Conservation (phyloP, 1,139 yeast genomes). For the Hyphopichia khmerensis region DNA sequence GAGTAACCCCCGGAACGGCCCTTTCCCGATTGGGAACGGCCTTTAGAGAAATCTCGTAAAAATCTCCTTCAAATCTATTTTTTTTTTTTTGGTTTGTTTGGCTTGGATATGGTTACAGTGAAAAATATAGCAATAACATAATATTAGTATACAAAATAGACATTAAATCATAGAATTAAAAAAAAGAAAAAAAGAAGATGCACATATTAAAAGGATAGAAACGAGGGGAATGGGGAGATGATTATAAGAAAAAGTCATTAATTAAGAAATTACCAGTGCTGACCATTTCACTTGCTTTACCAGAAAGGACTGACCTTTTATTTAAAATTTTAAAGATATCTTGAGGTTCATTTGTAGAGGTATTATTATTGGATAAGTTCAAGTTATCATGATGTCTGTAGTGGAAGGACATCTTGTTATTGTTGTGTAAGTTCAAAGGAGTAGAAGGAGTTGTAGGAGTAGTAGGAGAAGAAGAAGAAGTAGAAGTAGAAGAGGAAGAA, state of each 20-base stretch:
- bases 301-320: constrained; percentile 46
- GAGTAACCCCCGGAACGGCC: too few relatives aligned
- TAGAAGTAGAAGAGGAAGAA: constrained; percentile 7
- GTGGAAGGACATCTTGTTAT: constrained; percentile 42
- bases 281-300: constrained; percentile 56
- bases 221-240: background rate
- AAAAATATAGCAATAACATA: too few relatives aligned
- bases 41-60: too few relatives aligned
- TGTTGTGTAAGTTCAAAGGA: constrained; percentile 15
- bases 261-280: constrained; percentile 49
- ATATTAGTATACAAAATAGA: too few relatives aligned
- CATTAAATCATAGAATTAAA: too few relatives aligned
- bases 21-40: too few relatives aligned
- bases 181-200: background rate
- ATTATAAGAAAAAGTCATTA: constrained; percentile 46
- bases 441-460: constrained; percentile 11
- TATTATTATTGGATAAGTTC: constrained; percentile 33
- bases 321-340: constrained; percentile 38
- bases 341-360: constrained; percentile 12
- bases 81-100: too few relatives aligned
- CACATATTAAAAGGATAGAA: background rate
- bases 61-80: too few relatives aligned
- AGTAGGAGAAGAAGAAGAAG: constrained; percentile 10
- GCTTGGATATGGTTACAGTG: too few relatives aligned
- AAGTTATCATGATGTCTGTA: constrained; percentile 47